These are phyloP conservation scores for Rickenella mellea DNA, from an alignment of 768 basidiomycete genomes.

Conservation along the genomic window DNA sequence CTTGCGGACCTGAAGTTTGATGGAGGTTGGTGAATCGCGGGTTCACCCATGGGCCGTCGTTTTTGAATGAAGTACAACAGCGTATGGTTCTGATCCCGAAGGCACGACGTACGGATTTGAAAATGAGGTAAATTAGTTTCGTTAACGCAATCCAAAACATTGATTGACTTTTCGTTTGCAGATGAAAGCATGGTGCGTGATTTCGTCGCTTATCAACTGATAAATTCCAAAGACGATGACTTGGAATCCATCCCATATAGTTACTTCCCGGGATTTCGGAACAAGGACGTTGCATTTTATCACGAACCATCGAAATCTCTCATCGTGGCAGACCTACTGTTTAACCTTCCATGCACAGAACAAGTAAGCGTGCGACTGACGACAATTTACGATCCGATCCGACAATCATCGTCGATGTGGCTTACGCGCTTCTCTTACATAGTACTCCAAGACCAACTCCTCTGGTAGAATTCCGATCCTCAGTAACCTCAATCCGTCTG, in stretches of 20 bases:
- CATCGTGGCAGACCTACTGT: constrained; percentile 73
- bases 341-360: constrained; percentile 74
- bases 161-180: no score
- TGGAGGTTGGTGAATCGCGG: constrained; percentile 38
- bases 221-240: no score
- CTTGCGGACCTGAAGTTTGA: constrained; percentile 48
- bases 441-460: constrained; percentile 17
- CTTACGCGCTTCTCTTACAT: neutral
- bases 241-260: constrained; percentile 22
- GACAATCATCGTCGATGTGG: neutral
- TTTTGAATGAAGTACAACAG: constrained; percentile 16
- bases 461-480: constrained; percentile 8
- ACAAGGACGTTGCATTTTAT: constrained; percentile 79
- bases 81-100: constrained; percentile 55
- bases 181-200: constrained; percentile 2
- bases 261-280: constrained; percentile 61
- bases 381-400: neutral
- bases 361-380: constrained; percentile 38
- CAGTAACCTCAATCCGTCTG: constrained; percentile 3
- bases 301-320: constrained; percentile 63
- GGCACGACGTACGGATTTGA: constrained; percentile 72
- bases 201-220: neutral
- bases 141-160: no score
- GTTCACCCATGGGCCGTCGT: neutral
- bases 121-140: constrained; percentile 41